These are phyloP conservation scores for Venturiaceae sp. DNA, from an alignment of 2,329 filamentous ascomycete species.

Conservation along the genomic window DNA sequence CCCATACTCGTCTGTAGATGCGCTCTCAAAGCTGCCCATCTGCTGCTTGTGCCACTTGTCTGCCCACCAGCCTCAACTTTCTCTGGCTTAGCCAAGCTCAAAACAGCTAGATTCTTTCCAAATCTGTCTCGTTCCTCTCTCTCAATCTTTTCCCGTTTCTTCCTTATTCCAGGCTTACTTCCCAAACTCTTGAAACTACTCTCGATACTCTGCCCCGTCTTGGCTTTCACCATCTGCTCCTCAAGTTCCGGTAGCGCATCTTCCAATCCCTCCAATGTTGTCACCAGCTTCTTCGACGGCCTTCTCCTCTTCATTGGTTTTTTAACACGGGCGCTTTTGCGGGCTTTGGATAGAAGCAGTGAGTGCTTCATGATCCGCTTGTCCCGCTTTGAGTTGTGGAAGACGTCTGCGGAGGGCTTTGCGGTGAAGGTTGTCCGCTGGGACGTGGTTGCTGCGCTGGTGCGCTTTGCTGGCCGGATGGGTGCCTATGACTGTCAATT, in stretches of 20 bases:
- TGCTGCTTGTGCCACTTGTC: conserved; percentile 25
- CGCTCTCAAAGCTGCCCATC: conserved; percentile 72
- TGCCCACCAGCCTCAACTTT: conserved; percentile 5
- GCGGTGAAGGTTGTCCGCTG: conserved; percentile 5
- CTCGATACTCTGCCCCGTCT: conserved; percentile 31
- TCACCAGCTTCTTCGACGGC: conserved; percentile 67
- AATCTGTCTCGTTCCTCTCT: conserved; percentile 76
- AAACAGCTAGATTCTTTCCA: conserved; percentile 63
- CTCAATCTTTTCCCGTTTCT: conserved; percentile 69
- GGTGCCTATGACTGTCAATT: background rate
- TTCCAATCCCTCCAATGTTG: conserved; percentile 65
- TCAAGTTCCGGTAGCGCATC: conserved; percentile 65
- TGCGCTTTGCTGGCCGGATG: conserved; percentile 1
- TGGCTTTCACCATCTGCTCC: conserved; percentile 32
- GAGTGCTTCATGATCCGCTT: conserved; percentile 77
- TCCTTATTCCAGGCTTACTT: conserved; percentile 68
- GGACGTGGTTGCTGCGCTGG: background rate
- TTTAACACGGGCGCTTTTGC: conserved; percentile 42
- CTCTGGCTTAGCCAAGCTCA: conserved; percentile 3
- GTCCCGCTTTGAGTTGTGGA: conserved; percentile 68
- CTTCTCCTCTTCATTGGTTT: conserved; percentile 55
- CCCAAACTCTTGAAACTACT: conserved; percentile 62
- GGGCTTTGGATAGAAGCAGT: conserved; percentile 65
- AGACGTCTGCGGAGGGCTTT: conserved; percentile 24
- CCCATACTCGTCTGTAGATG: conserved; percentile 87